Evolutionary conservation across 768 basidiomycete genomes (phyloP).

Genomic region (Leucocoprinus sp.): DNA sequence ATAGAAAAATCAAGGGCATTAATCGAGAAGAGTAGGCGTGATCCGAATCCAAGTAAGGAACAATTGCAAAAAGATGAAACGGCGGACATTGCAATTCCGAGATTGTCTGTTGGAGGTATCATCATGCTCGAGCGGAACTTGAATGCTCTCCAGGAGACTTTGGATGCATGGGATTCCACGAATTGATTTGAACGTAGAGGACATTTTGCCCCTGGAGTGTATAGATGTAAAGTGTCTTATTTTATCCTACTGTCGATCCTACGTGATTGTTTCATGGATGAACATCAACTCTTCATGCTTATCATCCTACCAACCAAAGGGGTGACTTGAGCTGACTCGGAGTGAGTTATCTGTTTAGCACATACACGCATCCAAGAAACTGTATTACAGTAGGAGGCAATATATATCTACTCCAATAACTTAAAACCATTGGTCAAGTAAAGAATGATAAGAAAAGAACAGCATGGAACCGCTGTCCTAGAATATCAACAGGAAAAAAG

Average conservation of each 20-base stretch:
- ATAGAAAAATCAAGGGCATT: constrained; percentile 53
- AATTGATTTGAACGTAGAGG: not conserved
- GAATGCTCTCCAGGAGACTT: constrained; percentile 48
- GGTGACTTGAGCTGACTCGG: too few relatives aligned
- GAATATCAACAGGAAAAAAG: not conserved
- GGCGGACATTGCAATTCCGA: constrained; percentile 53
- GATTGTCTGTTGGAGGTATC: constrained; percentile 70
- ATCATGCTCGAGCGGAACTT: constrained; percentile 73
- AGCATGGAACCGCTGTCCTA: not conserved
- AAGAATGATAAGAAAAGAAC: not conserved
- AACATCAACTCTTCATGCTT: too few relatives aligned
- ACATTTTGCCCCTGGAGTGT: too few relatives aligned
- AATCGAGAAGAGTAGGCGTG: constrained; percentile 56
- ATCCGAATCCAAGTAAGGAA: constrained; percentile 19
- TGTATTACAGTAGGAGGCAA: not conserved
- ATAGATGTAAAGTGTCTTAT: too few relatives aligned
- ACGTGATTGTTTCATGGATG: too few relatives aligned
- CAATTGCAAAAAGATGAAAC: constrained; percentile 17
- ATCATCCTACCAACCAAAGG: too few relatives aligned
- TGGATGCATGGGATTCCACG: constrained; percentile 15
- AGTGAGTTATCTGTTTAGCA: not conserved
- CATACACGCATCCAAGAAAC: not conserved
- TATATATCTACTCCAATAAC: not conserved
- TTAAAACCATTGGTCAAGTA: not conserved
- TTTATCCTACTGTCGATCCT: too few relatives aligned